These are phyloP conservation scores for Akanthomyces lecanii DNA, from an alignment of 2,329 filamentous ascomycete species.

Conservation along the genomic window DNA sequence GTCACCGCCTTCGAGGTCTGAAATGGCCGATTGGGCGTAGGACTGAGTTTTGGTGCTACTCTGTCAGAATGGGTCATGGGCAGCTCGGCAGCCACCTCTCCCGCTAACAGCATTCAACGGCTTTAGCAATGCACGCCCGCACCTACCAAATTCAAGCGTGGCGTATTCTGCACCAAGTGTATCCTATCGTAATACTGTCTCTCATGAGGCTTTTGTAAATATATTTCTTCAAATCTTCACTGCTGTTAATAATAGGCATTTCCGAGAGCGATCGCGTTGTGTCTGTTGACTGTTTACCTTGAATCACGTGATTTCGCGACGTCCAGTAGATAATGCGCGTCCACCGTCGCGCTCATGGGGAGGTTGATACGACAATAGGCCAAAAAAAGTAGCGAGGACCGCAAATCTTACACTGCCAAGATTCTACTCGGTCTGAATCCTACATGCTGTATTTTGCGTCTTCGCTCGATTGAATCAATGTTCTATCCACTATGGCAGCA, in stretches of 20 bases:
- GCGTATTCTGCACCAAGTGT: too few species aligned
- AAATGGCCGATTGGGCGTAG: neutral
- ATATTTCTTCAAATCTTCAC: too few species aligned
- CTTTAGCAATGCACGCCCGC: neutral
- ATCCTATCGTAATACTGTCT: too few species aligned
- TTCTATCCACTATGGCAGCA: slow-evolving; percentile 1
- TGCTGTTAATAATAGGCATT: too few species aligned
- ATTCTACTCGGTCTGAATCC: neutral
- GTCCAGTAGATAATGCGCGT: neutral
- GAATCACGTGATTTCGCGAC: slow-evolving; percentile 7
- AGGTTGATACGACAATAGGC: neutral
- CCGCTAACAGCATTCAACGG: neutral
- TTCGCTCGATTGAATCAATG: neutral
- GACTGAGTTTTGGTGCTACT: neutral
- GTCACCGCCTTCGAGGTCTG: neutral
- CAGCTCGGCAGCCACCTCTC: neutral
- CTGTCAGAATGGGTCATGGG: neutral
- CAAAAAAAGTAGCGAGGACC: neutral
- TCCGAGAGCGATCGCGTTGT: too few species aligned
- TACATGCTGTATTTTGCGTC: neutral
- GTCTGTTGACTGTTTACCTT: neutral
- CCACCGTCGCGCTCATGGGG: neutral
- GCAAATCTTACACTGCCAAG: neutral
- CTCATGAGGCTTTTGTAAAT: too few species aligned
- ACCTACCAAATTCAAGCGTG: neutral